Evolutionary conservation across 371 early-diverging fungal genomes (phyloP).

Genomic region (Syncephalis plumigaleata): DNA sequence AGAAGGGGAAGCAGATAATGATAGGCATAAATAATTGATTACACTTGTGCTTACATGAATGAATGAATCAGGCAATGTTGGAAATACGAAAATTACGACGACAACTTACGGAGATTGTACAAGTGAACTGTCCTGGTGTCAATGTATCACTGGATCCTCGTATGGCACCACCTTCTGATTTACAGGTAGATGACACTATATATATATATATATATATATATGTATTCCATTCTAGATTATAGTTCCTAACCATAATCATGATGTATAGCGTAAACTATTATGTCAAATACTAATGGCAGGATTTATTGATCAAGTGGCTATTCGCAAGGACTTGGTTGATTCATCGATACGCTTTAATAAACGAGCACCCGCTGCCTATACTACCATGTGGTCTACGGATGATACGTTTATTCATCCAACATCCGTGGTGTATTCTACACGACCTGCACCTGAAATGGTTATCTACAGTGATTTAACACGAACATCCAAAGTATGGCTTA

Average conservation of each 20-base stretch:
- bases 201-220: no score
- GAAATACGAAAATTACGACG: conserved; percentile 76
- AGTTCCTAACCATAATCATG: no score
- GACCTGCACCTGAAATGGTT: conserved; percentile 60
- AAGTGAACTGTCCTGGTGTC: conserved; percentile 37
- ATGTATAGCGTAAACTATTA: conserved; percentile 42
- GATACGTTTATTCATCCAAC: conserved; percentile 58
- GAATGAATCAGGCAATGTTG: conserved; percentile 81
- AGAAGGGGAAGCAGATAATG: no score
- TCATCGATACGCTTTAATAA: conserved; percentile 23
- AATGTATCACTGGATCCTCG: conserved; percentile 25
- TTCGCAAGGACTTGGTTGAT: conserved; percentile 48
- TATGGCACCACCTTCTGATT: conserved; percentile 7
- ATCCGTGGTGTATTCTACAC: conserved; percentile 39
- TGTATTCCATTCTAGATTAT: no score
- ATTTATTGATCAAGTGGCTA: conserved; percentile 81
- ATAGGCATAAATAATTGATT: no score
- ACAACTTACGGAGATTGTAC: conserved; percentile 69
- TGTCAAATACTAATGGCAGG: conserved; percentile 78
- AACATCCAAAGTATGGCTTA: conserved; percentile 6
- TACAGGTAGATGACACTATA: conserved; percentile 6
- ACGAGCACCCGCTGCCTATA: conserved; percentile 40
- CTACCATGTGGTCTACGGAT: conserved; percentile 64
- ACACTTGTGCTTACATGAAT: no score
- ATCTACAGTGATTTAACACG: conserved; percentile 46